Evolutionary conservation across 352 stramenopile genomes (phyloP).

Genomic region (Phytopythium oedochilum): DNA sequence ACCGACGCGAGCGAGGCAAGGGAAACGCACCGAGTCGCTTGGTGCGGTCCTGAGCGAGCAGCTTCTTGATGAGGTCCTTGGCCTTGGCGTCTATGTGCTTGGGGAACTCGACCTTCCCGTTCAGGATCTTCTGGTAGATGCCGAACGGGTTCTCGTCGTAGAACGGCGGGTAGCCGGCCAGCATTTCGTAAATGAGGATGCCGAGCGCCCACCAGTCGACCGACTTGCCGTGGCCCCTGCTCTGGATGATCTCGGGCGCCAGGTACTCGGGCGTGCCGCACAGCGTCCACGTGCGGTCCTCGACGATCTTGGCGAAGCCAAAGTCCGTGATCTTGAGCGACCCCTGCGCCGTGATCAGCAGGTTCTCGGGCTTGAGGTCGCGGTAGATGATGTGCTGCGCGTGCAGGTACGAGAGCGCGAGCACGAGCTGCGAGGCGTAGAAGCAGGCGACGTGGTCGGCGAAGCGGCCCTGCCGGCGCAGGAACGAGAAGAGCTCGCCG

Average conservation of each 20-base stretch:
- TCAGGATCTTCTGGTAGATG: constrained; percentile 94
- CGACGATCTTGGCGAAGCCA: constrained; percentile 91
- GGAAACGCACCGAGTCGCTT: constrained; percentile 74
- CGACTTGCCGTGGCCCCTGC: constrained; percentile 85
- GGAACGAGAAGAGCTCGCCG: constrained; percentile 91
- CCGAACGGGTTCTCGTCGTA: constrained; percentile 92
- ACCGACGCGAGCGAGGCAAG: not conserved
- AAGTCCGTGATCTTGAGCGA: constrained; percentile 94
- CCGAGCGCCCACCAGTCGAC: constrained; percentile 92
- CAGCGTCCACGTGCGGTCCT: constrained; percentile 88
- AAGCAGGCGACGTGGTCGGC: constrained; percentile 84
- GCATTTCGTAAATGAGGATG: constrained; percentile 91
- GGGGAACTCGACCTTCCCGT: constrained; percentile 88
- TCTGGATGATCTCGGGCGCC: constrained; percentile 91
- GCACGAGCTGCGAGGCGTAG: constrained; percentile 85
- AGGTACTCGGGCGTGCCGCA: constrained; percentile 94
- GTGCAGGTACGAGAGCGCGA: constrained; percentile 88
- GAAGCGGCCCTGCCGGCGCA: constrained; percentile 79
- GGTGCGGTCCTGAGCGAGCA: constrained; percentile 86
- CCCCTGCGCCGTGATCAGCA: constrained; percentile 87
- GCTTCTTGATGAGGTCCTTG: constrained; percentile 90
- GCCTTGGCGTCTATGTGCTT: constrained; percentile 88
- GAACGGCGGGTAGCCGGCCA: constrained; percentile 87
- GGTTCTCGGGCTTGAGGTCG: constrained; percentile 92
- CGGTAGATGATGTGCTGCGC: constrained; percentile 91